Evolutionary conservation across 768 basidiomycete species (phyloP), one percentile per base, ranked within the genome.

Genomic region (Boletus tomentosulus): DNA sequence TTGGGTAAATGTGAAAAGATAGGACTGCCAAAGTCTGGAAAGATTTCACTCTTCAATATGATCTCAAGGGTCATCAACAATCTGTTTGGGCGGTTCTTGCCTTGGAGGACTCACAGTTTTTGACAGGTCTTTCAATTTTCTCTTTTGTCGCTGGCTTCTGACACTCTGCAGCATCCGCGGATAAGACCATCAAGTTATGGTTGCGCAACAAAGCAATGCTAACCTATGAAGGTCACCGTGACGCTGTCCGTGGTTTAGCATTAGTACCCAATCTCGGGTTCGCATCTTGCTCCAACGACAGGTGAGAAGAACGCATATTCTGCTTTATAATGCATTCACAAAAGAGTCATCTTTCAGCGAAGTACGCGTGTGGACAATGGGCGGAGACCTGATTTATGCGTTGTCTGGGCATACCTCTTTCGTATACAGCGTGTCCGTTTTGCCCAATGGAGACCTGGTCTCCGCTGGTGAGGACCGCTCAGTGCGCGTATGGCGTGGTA

Each of bases 331-430:
- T 31, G 42, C 19, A 41, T 16, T 38, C 45, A 52, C 58, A 42
- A 59, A 33, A n/a, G 1, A 0, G 27, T 25, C 41, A 25, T 12
- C 37, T 52, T 56, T 25, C 57, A 97, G 96, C 60, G 87, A 94
- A 71, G 89, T 99, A 58, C 89, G 86, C 46, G 84, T 97, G 19
- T 99, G 95, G 90, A 87, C 90, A 12, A 77, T 92, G 39, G 86
- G 82, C 50, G 89, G 92, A 53, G 90, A 89, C 66, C 65, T 79
- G 44, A 76, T 87, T 50, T 86, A 87, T 65, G 82, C 85, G 0
- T 72, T 98, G n/a, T 86, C 89, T 4, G 97, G 94, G 1, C 97
- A 98, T 68, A 96, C 94, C 2, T 97, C 94, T 22, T 99, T 98
- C 68, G 92, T 98, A 13, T 99, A 98, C 73, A 87, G 89, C 53